Percentiles rank a stretch among this genome's conserved stretches.
These are phyloP conservation scores for Ceratobasidium sp. DNA, from an alignment of 1,284 basidiomycete species.

Conservation along the genomic window DNA sequence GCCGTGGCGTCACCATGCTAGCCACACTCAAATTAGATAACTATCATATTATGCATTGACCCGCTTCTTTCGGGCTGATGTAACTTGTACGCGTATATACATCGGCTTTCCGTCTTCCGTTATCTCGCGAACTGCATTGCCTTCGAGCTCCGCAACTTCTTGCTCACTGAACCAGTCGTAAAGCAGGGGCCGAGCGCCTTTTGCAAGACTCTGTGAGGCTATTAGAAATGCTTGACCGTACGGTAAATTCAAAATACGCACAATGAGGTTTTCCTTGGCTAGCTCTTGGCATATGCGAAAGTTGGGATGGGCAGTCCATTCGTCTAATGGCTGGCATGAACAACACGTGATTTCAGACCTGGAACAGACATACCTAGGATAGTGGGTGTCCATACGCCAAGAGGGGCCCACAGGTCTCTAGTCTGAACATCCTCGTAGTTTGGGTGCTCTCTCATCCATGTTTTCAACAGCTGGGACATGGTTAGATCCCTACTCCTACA, in stretches of 20 bases:
- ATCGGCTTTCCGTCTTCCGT: slow-evolving; percentile 2
- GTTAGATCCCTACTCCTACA: background rate
- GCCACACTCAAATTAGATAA: background rate
- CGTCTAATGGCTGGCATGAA: background rate
- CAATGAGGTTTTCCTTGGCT: slow-evolving; percentile 14
- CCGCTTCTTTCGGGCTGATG: slow-evolving; percentile 18
- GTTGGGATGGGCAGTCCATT: slow-evolving; percentile 14
- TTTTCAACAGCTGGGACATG: slow-evolving; percentile 22
- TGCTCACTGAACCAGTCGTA: slow-evolving; percentile 8
- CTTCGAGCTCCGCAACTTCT: slow-evolving; percentile 32
- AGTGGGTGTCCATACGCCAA: background rate
- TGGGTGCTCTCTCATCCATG: slow-evolving; percentile 23
- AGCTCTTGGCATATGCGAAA: slow-evolving; percentile 4
- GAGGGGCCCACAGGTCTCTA: slow-evolving; percentile 13
- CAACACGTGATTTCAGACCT: background rate
- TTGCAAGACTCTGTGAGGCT: background rate
- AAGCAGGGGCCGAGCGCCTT: slow-evolving; percentile 12
- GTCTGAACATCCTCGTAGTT: slow-evolving; percentile 12
- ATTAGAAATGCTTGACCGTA: too few relatives aligned
- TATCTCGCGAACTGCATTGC: slow-evolving; percentile 3
- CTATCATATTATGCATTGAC: background rate
- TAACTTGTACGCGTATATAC: slow-evolving; percentile 16
- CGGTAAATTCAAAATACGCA: too few relatives aligned
- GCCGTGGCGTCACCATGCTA: slow-evolving; percentile 1
- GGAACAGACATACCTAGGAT: slow-evolving; percentile 10